A percentile compares a stretch with the other conserved stretches of the same genome.
Evolutionary conservation across 345 rosid species (phyloP).

Genomic region (Salix brachista): DNA sequence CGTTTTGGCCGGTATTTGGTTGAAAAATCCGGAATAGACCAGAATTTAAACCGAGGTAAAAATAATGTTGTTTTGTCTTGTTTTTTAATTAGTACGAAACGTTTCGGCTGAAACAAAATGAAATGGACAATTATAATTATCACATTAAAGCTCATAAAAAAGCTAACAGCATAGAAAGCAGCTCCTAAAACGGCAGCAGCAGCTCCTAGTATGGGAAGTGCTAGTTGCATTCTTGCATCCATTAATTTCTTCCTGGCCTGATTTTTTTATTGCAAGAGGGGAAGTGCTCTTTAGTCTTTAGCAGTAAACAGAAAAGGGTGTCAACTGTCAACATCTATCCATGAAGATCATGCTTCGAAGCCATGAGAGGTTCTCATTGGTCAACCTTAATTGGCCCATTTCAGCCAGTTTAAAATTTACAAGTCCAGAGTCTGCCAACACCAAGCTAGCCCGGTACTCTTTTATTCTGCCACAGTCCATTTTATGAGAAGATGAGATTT

Average conservation of each 20-base stretch:
- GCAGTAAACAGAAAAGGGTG: not conserved
- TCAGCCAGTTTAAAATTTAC: not conserved
- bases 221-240: slow-evolving; percentile 61
- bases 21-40: too few species aligned
- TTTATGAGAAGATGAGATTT: too few species aligned
- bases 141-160: slow-evolving; percentile 33
- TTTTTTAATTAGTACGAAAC: too few species aligned
- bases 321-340: not conserved
- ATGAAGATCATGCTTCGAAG: not conserved
- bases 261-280: not conserved
- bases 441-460: not conserved
- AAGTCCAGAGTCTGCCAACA: not conserved
- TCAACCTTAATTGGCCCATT: not conserved
- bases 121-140: too few species aligned
- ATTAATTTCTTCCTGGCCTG: slow-evolving; percentile 9
- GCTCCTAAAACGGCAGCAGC: slow-evolving; percentile 47
- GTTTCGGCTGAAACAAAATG: rapidly evolving
- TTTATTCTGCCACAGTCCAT: too few species aligned
- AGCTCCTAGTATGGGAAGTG: slow-evolving; percentile 56
- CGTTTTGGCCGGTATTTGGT: too few species aligned
- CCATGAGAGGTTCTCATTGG: not conserved
- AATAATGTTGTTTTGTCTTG: too few species aligned
- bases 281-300: not conserved
- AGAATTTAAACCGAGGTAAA: too few species aligned
- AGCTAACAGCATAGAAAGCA: slow-evolving; percentile 69